phyloP scores from a whole-genome alignment of 768 basidiomycete genomes.

The Xerocomellus dryophilus region DNA sequence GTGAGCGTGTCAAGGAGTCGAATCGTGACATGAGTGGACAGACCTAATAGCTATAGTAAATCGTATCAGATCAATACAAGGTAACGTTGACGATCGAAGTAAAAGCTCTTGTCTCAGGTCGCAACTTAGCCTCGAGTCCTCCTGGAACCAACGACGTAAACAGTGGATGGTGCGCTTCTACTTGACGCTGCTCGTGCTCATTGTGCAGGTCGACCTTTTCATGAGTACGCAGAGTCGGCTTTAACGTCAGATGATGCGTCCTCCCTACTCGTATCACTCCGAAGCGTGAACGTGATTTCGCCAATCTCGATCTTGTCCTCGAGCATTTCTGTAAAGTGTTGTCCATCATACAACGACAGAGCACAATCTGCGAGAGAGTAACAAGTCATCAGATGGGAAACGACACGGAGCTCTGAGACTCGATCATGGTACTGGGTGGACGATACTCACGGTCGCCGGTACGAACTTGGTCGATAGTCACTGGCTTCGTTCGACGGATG shows the following conservation, averaged over 20 bases:
- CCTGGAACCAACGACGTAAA: not conserved
- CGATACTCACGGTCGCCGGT: conserved; percentile 17
- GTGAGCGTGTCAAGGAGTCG: not conserved
- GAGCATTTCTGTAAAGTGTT: conserved; percentile 3
- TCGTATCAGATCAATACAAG: not conserved
- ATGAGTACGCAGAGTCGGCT: not conserved
- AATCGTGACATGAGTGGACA: not conserved
- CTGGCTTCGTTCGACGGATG: conserved; percentile 23
- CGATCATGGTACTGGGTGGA: not conserved
- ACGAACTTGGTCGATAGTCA: conserved; percentile 23
- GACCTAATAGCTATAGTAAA: not conserved
- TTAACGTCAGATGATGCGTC: not conserved
- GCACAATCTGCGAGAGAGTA: conserved; percentile 18
- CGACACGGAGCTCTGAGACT: not conserved
- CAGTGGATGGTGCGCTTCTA: not conserved
- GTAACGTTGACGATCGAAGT: not conserved
- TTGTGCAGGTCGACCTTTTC: not conserved
- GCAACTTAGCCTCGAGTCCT: not conserved
- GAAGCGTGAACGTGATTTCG: conserved; percentile 22
- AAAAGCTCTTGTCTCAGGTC: not conserved
- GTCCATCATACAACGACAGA: conserved; percentile 19
- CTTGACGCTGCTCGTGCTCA: not conserved
- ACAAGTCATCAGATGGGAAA: not conserved
- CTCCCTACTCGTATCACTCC: not conserved
- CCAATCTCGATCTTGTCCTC: conserved; percentile 22